These are phyloP conservation scores for Ophiostoma ips DNA, from an alignment of 2,329 filamentous ascomycete species.

Conservation along the genomic window DNA sequence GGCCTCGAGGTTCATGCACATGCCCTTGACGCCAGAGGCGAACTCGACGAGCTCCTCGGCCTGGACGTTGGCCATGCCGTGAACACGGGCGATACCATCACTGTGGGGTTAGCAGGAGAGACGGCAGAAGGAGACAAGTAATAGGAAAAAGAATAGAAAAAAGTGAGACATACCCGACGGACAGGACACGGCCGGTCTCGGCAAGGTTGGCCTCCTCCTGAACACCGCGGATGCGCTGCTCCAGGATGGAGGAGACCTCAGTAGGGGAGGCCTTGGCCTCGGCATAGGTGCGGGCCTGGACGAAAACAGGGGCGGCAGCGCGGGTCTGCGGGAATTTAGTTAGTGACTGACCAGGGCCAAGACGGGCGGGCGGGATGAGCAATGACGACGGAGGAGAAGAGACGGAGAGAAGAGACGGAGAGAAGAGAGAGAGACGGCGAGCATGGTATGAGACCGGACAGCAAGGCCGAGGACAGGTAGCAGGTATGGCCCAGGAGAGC, in stretches of 20 bases:
- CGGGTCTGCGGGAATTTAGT: constrained; percentile 47
- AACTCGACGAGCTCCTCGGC: constrained; percentile 99
- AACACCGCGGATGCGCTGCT: constrained; percentile 97
- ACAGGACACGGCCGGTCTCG: constrained; percentile 97
- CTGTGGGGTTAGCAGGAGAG: constrained; percentile 39
- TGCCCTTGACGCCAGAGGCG: constrained; percentile 98
- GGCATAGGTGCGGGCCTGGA: constrained; percentile 76
- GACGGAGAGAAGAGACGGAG: neutral
- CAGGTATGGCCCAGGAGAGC: neutral
- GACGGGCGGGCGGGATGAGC: neutral
- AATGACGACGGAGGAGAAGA: neutral
- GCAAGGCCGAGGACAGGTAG: too few species aligned
- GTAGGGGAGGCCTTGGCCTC: constrained; percentile 92
- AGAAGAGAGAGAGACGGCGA: too few species aligned
- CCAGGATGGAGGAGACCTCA: constrained; percentile 97
- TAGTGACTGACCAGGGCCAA: neutral
- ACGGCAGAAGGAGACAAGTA: neutral
- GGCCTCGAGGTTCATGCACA: constrained; percentile 99
- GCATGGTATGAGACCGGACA: too few species aligned
- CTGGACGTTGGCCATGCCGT: constrained; percentile 99
- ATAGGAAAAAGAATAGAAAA: neutral
- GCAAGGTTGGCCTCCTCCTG: constrained; percentile 92
- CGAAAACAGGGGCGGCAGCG: constrained; percentile 68
- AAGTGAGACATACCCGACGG: constrained; percentile 94
- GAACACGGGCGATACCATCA: constrained; percentile 99